Evolutionary conservation across 1,284 basidiomycete species (phyloP), one percentile per base, ranked within the genome.

Genomic region (Amylostereum chailletii): DNA sequence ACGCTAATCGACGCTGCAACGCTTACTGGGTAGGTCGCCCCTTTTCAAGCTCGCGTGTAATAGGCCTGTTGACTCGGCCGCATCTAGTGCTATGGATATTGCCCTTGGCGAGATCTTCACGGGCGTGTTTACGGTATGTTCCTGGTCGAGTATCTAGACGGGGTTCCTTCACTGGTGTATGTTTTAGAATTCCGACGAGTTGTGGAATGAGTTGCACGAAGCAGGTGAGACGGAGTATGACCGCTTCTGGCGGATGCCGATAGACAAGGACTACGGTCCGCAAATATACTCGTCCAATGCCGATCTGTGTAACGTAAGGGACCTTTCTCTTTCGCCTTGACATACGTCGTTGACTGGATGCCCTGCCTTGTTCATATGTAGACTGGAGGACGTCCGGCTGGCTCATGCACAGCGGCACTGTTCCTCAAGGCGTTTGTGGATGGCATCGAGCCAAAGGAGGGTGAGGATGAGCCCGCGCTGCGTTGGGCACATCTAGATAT

Each of bases 1-100:
- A 90, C 87, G 0, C 69, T 94, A 34, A 78, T 94, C 53, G 90
- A 94, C 61, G 86, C 90, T 32, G 92, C 92, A 7, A 94, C 91
- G 48, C 71, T 86, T 34, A 83, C 82, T 27, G 83, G 82, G 80
- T 83, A 61, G 42, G 69, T 56, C 8, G 4, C 39, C 34, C n/a
- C 43, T 19, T 42, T 40, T 27, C 34, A 19, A 1, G 40, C 40
- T 34, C 39, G 30, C 40, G 2, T 6, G 29, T 6, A 7, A 26
- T 37, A 19, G 7, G 31, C 34, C 34, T 34, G 31, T 43, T 27
- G 50, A 27, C n/a, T 26, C 27, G 3, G 19, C 19, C 19, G 19
- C 41, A 10, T 36, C 27, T 49, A 86, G 86, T 39, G 84, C 87
- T 3, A 81, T 86, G 67, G 66, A 69, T 39, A 65, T 81, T 46